phyloP scores from a whole-genome alignment of 495 filamentous ascomycete genomes.

The Amphirosellinia nigrospora region DNA sequence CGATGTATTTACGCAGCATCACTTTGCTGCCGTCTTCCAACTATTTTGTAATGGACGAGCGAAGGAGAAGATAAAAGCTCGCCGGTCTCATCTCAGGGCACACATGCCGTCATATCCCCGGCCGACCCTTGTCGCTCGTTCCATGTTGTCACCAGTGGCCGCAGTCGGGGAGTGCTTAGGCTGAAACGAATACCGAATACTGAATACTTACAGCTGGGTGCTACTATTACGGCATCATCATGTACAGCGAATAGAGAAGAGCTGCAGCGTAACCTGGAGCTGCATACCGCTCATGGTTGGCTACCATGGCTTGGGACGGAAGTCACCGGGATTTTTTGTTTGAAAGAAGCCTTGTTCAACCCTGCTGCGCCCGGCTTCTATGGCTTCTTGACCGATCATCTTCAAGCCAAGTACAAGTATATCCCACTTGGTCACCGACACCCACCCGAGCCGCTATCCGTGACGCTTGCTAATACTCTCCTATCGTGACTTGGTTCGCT shows the following conservation, averaged over 20 bases:
- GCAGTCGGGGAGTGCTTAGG: conserved; percentile 21
- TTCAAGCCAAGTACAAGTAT: too few relatives aligned
- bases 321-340: not conserved
- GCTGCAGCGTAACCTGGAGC: conserved; percentile 11
- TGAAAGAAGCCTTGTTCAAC: not conserved
- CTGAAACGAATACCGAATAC: conserved; percentile 20
- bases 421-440: conserved; percentile 18
- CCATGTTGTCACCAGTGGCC: not conserved
- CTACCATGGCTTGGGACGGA: conserved; percentile 1
- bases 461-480: not conserved
- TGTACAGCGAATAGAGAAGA: conserved; percentile 4
- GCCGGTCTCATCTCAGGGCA: not conserved
- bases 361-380: conserved; percentile 23
- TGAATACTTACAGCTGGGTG: conserved; percentile 1
- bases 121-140: conserved; percentile 4
- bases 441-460: not conserved
- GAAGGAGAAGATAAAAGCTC: too few relatives aligned
- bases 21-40: not conserved
- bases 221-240: not conserved
- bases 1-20: not conserved
- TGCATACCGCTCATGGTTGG: conserved; percentile 14
- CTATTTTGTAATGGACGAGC: not conserved
- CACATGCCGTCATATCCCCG: not conserved
- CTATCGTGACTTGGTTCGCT: not conserved
- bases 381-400: not conserved